Percentiles rank a stretch among this genome's conserved stretches.
Evolutionary conservation across 805 yeast species (phyloP).

Genomic region (Monosporozyma siamensis): DNA sequence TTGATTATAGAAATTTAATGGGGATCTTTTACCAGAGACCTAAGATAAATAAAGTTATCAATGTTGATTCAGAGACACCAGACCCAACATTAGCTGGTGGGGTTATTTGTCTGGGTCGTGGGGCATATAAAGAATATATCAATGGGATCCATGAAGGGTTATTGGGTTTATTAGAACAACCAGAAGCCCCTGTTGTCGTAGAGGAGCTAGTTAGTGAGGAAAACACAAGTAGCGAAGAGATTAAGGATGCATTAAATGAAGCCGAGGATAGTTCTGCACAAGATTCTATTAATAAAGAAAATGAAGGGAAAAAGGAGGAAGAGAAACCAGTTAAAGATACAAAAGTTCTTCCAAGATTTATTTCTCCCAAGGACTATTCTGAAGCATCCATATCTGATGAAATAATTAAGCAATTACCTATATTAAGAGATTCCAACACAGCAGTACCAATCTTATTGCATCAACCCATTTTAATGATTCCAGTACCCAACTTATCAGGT

Average conservation of each 20-base stretch:
- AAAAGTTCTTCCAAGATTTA: constrained; percentile 53
- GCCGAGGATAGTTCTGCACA: too few species aligned
- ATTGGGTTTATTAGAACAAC: constrained; percentile 73
- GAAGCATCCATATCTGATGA: constrained; percentile 52
- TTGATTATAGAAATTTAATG: constrained; percentile 40
- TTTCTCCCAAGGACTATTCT: constrained; percentile 48
- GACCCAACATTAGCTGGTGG: constrained; percentile 61
- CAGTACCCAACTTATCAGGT: constrained; percentile 73
- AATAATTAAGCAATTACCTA: constrained; percentile 31
- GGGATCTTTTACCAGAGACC: constrained; percentile 45
- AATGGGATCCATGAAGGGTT: constrained; percentile 91
- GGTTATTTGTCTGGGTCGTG: constrained; percentile 85
- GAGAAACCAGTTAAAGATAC: constrained; percentile 9
- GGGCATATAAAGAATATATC: constrained; percentile 88
- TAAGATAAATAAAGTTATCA: constrained; percentile 20
- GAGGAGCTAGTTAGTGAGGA: too few species aligned
- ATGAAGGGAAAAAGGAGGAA: constrained; percentile 7
- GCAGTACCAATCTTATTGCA: constrained; percentile 51
- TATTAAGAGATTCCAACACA: constrained; percentile 25
- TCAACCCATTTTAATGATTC: constrained; percentile 70
- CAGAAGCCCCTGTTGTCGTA: constrained; percentile 21
- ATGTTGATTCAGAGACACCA: constrained; percentile 40
- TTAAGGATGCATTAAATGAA: constrained; percentile 5
- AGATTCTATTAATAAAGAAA: constrained; percentile 10
- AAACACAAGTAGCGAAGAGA: constrained; percentile 1